A percentile compares a stretch with the other conserved stretches of the same genome.
Evolutionary conservation across 108 stramenopile species (phyloP).

Genomic region (Aureococcus anophagefferens): DNA sequence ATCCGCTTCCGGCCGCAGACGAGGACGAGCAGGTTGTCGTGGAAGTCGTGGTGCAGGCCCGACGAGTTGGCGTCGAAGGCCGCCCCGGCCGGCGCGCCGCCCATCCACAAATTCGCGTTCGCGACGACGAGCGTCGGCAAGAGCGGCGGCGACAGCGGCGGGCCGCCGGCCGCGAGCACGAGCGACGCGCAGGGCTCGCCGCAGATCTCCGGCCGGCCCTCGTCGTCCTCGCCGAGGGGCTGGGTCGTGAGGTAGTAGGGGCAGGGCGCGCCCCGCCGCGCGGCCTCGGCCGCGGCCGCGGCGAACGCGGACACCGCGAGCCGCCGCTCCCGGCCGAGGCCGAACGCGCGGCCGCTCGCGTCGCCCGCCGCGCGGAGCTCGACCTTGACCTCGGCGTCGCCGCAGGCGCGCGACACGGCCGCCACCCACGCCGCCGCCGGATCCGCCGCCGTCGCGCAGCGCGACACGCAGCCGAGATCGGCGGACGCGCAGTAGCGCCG

Average conservation of each 20-base stretch:
- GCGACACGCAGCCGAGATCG: too few relatives aligned
- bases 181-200: constrained; percentile 5
- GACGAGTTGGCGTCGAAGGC: constrained; percentile 25
- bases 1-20: constrained; percentile 71
- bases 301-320: too few relatives aligned
- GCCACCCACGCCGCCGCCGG: too few relatives aligned
- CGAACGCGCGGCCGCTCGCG: too few relatives aligned
- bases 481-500: too few relatives aligned
- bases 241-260: constrained; percentile 24
- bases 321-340: too few relatives aligned
- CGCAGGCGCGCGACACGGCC: too few relatives aligned
- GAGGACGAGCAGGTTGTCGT: constrained; percentile 92
- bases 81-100: constrained; percentile 25
- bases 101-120: constrained; percentile 85
- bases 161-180: constrained; percentile 39
- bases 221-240: constrained; percentile 1
- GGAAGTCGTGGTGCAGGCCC: constrained; percentile 97
- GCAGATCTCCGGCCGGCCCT: constrained; percentile 12
- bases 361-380: too few relatives aligned
- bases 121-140: constrained; percentile 55
- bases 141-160: constrained; percentile 47
- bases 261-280: too few relatives aligned
- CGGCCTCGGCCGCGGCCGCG: too few relatives aligned
- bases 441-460: too few relatives aligned
- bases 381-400: too few relatives aligned